Evolutionary conservation across 441 rosid genomes (phyloP).

Genomic region (Euphorbia schlechtendalii): DNA sequence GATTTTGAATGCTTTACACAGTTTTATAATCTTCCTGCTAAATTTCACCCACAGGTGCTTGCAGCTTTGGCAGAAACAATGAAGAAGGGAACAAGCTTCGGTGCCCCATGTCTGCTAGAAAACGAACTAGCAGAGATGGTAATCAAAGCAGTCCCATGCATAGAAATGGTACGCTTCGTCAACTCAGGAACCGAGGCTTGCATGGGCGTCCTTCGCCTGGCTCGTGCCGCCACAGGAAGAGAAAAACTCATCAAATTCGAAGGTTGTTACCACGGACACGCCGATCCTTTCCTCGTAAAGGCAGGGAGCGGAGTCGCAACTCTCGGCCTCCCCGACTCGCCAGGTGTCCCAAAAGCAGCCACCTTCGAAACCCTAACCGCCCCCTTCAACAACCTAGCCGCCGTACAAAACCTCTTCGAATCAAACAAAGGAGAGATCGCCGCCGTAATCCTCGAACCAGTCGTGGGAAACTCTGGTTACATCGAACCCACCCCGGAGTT

Average conservation of each 20-base stretch:
- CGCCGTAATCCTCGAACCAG: conserved; percentile 81
- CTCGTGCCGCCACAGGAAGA: conserved; percentile 68
- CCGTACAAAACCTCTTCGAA: conserved; percentile 54
- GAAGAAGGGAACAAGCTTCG: conserved; percentile 98
- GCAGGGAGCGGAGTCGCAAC: conserved; percentile 98
- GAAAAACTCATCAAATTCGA: conserved; percentile 76
- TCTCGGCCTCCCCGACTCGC: conserved; percentile 79
- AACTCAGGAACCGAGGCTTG: conserved; percentile 96
- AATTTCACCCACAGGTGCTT: conserved; percentile 47
- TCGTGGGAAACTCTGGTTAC: conserved; percentile 86
- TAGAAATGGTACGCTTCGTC: conserved; percentile 91
- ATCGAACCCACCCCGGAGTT: conserved; percentile 63
- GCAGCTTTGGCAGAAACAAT: conserved; percentile 81
- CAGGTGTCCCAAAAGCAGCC: conserved; percentile 83
- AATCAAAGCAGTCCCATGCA: conserved; percentile 79
- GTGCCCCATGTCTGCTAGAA: conserved; percentile 95
- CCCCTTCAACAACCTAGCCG: conserved; percentile 54
- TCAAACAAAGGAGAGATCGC: conserved; percentile 64
- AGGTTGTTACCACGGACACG: conserved; percentile 97
- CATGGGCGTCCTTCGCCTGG: conserved; percentile 90
- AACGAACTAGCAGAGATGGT: conserved; percentile 86
- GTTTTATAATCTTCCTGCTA: background rate
- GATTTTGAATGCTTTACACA: background rate
- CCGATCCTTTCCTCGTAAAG: conserved; percentile 85
- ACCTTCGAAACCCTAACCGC: conserved; percentile 71